phyloP scores from a whole-genome alignment of 345 rosid genomes.

The Noccaea caerulescens region DNA sequence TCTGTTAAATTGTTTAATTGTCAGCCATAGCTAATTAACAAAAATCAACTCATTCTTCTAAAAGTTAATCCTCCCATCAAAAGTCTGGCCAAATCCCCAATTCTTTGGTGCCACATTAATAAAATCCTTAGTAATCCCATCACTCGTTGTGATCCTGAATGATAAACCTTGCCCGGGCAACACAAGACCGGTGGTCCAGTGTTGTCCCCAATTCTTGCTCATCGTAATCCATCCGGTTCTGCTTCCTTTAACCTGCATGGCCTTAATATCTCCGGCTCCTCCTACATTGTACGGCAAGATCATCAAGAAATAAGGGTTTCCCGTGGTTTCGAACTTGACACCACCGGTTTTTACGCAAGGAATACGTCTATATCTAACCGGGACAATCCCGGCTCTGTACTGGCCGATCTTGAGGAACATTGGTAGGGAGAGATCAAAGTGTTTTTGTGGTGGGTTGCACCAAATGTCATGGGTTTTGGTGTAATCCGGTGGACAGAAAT shows the following conservation, averaged over 20 bases:
- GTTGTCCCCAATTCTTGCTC: slow-evolving; percentile 28
- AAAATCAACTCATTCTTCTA: slow-evolving; percentile 2
- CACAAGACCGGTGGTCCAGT: neutral
- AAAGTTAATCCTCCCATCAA: slow-evolving; percentile 32
- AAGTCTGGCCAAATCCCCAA: slow-evolving; percentile 31
- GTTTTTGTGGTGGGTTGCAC: slow-evolving; percentile 58
- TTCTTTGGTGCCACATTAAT: neutral
- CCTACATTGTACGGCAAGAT: slow-evolving; percentile 49
- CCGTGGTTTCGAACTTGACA: slow-evolving; percentile 46
- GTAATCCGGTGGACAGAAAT: slow-evolving; percentile 61
- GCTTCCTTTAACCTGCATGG: slow-evolving; percentile 19
- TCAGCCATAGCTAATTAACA: neutral
- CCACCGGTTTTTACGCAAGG: slow-evolving; percentile 54
- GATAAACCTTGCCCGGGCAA: slow-evolving; percentile 23
- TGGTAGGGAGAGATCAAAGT: slow-evolving; percentile 52
- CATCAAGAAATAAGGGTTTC: slow-evolving; percentile 39
- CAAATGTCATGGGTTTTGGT: slow-evolving; percentile 28
- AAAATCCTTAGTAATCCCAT: slow-evolving; percentile 1
- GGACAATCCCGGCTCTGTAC: slow-evolving; percentile 50
- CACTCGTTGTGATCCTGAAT: slow-evolving; percentile 18
- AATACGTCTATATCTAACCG: slow-evolving; percentile 47
- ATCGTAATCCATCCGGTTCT: slow-evolving; percentile 17
- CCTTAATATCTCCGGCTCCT: slow-evolving; percentile 36
- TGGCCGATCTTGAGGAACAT: slow-evolving; percentile 50
- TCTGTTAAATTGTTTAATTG: neutral